Evolutionary conservation across 306 rosid species (phyloP), one percentile per base, ranked within the genome.

Genomic region (Hippophae tibetana): DNA sequence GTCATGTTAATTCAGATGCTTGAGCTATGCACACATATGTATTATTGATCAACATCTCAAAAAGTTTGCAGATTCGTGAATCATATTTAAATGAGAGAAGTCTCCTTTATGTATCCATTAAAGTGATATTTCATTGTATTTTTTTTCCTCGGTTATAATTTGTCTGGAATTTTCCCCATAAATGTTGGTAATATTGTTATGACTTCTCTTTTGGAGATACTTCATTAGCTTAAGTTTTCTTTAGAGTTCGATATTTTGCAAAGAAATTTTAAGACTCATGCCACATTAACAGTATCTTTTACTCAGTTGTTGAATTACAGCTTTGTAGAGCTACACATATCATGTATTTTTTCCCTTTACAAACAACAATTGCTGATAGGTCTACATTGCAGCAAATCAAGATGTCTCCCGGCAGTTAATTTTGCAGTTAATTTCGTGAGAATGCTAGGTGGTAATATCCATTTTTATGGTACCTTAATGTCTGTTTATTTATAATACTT

Each of bases 1-100:
- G 84, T 74, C 72, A 92, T 92, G 99, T 67, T 92, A 76, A 85
- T 84, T 68, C 87, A 77, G 73, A 83, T 92, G 96, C 75, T 92
- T 79, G 99, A 92, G 72, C 74, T 92, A 50, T 73, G 52, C 69
- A 69, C 89, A 57, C 95, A 96, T 92, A 54, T 45, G 82, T 52
- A 52, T 23, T 56, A 55, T 62, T 60, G 9, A 9, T 18, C 8
- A 48, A 5, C 13, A 46, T 64, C 10, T 9, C n/a, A 61, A 47
- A 52, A 45, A 26, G 4, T 43, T 13, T 10, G 42, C 3, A 10
- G 8, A 6, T 14, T 13, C 31, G 23, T 49, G 1, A n/a, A 18
- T 26, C 10, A 56, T 41, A 5, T 14, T 8, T 3, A 13, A 47
- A 13, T 55, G 62, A 65, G 11, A 45, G 5, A 12, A 11, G 56